phyloP scores from a whole-genome alignment of 306 rosid species.

The Herpetospermum pedunculosum region DNA sequence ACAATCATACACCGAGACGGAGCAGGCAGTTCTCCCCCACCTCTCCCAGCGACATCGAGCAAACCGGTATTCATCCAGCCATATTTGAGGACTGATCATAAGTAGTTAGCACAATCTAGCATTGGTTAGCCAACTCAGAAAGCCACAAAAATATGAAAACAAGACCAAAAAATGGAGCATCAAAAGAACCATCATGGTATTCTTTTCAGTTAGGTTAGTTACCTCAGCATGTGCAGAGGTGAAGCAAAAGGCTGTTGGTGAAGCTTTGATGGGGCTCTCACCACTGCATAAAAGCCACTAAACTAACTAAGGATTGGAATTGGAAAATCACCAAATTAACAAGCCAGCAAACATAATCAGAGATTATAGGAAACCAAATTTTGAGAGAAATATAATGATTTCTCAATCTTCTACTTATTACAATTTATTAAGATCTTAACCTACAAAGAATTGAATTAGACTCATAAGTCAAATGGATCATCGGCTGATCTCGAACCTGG shows the following conservation, averaged over 20 bases:
- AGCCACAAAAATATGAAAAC: background rate
- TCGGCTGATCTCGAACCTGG: constrained; percentile 10
- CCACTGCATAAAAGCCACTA: constrained; percentile 13
- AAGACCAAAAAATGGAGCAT: constrained; percentile 2
- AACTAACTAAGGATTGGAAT: constrained; percentile 10
- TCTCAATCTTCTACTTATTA: background rate
- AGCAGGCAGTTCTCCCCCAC: background rate
- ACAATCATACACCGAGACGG: background rate
- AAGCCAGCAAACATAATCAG: background rate
- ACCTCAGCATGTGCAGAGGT: constrained; percentile 17
- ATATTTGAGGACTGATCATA: constrained; percentile 2
- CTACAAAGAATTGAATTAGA: constrained; percentile 2
- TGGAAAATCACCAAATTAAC: background rate
- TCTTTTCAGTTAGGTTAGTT: constrained; percentile 5
- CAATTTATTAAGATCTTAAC: background rate
- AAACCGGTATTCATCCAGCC: constrained; percentile 3
- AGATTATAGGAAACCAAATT: background rate
- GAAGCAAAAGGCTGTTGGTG: constrained; percentile 5
- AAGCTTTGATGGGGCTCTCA: constrained; percentile 10
- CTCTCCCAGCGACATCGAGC: background rate
- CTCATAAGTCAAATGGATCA: background rate
- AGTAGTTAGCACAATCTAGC: background rate
- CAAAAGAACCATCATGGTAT: background rate
- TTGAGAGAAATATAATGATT: background rate
- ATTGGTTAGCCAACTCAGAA: background rate